Evolutionary conservation across 2,329 filamentous ascomycete genomes (phyloP).

Genomic region (Xylariaceae sp.): DNA sequence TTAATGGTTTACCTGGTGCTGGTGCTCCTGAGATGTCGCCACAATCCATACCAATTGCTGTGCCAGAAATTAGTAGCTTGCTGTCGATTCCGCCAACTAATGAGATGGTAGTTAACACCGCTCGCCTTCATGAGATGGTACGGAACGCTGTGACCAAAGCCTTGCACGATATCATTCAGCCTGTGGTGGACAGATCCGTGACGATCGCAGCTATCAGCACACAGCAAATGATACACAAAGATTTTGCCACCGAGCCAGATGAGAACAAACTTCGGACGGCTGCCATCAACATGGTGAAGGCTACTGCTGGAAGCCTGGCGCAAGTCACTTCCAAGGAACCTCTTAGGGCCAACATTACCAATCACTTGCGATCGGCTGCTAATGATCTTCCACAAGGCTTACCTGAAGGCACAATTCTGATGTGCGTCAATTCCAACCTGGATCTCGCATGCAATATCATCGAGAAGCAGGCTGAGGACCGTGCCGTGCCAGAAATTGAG

Average conservation of each 20-base stretch:
- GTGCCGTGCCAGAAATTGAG: slow-evolving; percentile 90
- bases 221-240: slow-evolving; percentile 89
- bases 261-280: slow-evolving; percentile 80
- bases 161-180: slow-evolving; percentile 92
- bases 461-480: slow-evolving; percentile 90
- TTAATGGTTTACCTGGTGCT: slow-evolving; percentile 66
- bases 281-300: slow-evolving; percentile 90
- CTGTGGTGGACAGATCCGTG: slow-evolving; percentile 93
- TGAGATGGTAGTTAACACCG: slow-evolving; percentile 69
- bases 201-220: slow-evolving; percentile 98
- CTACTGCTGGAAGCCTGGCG: slow-evolving; percentile 86
- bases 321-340: slow-evolving; percentile 98
- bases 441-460: slow-evolving; percentile 91
- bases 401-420: slow-evolving; percentile 90
- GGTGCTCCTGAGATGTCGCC: slow-evolving; percentile 71
- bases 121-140: slow-evolving; percentile 69
- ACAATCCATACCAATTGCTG: slow-evolving; percentile 68
- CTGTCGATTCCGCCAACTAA: slow-evolving; percentile 77
- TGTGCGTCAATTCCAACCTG: slow-evolving; percentile 98
- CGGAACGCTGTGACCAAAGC: slow-evolving; percentile 81
- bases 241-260: slow-evolving; percentile 89
- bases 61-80: slow-evolving; percentile 77
- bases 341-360: slow-evolving; percentile 90
- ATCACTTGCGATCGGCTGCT: slow-evolving; percentile 77
- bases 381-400: slow-evolving; percentile 70